Percentiles rank a stretch among this genome's conserved stretches.
Evolutionary conservation across 495 filamentous ascomycete species (phyloP).

Genomic region (Polyplosphaeria fusca): DNA sequence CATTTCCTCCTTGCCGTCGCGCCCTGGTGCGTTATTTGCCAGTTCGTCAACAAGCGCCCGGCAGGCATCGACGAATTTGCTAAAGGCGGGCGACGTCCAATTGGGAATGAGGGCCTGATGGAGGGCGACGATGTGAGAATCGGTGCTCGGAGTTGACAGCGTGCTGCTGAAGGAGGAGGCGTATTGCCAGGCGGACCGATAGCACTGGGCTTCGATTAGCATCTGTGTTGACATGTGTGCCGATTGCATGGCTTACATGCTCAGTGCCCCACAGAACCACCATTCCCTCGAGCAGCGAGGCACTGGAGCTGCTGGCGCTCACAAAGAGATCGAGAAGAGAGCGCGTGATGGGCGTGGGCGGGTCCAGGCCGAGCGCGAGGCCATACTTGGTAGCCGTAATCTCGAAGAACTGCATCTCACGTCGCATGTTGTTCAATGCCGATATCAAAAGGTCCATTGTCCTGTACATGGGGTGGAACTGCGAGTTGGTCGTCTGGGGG

Average conservation of each 20-base stretch:
- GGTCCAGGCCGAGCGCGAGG: constrained; percentile 51
- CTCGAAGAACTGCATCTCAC: constrained; percentile 68
- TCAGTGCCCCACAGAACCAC: constrained; percentile 74
- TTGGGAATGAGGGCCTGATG: constrained; percentile 47
- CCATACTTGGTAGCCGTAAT: constrained; percentile 59
- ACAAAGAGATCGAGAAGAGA: constrained; percentile 56
- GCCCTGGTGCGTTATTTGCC: constrained; percentile 37
- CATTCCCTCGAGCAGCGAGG: constrained; percentile 59
- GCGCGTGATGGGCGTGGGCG: constrained; percentile 47
- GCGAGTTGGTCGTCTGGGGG: constrained; percentile 45
- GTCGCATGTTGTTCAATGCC: constrained; percentile 61
- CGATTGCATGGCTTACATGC: constrained; percentile 39
- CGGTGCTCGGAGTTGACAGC: constrained; percentile 30
- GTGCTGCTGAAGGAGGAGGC: constrained; percentile 37
- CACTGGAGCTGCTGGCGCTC: constrained; percentile 47
- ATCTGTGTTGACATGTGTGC: neutral
- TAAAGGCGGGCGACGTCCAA: constrained; percentile 44
- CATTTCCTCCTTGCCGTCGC: constrained; percentile 43
- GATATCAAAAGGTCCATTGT: constrained; percentile 61
- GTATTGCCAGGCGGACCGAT: constrained; percentile 42
- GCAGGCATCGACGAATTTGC: constrained; percentile 44
- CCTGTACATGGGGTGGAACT: constrained; percentile 42
- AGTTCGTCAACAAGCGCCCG: constrained; percentile 43
- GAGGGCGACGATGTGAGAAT: constrained; percentile 41
- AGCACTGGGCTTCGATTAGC: constrained; percentile 34